phyloP scores from a whole-genome alignment of 305 asterid genomes.

The Euphrasia arctica region DNA sequence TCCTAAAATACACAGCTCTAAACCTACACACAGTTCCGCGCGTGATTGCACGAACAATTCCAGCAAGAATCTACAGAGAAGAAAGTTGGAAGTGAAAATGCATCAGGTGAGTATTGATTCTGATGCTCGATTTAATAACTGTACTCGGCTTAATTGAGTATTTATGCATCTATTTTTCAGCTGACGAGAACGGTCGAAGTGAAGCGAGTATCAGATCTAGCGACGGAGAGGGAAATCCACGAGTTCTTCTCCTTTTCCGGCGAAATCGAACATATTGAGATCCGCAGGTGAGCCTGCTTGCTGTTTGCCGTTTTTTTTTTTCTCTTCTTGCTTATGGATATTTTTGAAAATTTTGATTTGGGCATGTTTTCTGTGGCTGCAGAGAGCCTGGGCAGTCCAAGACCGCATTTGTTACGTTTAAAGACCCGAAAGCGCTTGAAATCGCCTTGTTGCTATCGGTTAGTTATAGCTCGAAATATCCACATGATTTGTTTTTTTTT shows the following conservation, averaged over 20 bases:
- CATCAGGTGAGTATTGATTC: constrained; percentile 29
- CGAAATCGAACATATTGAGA: constrained; percentile 70
- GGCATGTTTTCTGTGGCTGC: constrained; percentile 26
- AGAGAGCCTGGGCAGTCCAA: constrained; percentile 51
- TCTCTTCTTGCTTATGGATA: neutral
- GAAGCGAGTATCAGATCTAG: constrained; percentile 78
- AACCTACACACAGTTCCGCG: neutral
- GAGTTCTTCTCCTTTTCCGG: constrained; percentile 92
- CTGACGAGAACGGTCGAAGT: constrained; percentile 62
- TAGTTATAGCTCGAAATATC: no score
- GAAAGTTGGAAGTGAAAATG: constrained; percentile 27
- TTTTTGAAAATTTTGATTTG: neutral
- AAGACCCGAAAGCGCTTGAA: constrained; percentile 78
- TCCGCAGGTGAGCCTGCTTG: constrained; percentile 43
- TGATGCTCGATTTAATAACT: neutral
- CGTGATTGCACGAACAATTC: neutral
- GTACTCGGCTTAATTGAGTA: neutral
- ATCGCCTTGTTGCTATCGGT: constrained; percentile 79
- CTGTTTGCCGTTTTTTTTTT: neutral
- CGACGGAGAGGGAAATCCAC: constrained; percentile 69
- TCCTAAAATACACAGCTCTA: neutral
- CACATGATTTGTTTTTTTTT: neutral
- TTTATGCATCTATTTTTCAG: constrained; percentile 14
- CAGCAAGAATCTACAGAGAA: neutral
- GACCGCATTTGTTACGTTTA: constrained; percentile 72